A percentile compares a stretch with the other conserved stretches of the same genome.
Evolutionary conservation across 2,329 filamentous ascomycete species (phyloP).

Genomic region (Biscogniauxia sp.): DNA sequence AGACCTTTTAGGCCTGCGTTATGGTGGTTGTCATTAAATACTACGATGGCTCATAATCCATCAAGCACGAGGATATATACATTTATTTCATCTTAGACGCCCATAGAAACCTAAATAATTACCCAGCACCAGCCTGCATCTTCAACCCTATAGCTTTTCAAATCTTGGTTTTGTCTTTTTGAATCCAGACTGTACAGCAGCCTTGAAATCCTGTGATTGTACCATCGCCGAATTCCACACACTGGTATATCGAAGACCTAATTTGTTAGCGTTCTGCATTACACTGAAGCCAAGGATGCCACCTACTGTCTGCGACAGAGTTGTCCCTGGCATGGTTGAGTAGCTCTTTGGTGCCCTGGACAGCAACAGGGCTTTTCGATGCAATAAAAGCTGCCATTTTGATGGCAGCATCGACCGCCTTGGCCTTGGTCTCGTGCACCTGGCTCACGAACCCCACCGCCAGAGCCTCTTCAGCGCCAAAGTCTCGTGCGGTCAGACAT

Average conservation of each 20-base stretch:
- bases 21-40: neutral
- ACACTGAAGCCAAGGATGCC: neutral
- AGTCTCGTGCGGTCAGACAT: constrained; percentile 67
- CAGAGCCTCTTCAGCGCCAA: constrained; percentile 66
- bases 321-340: constrained; percentile 64
- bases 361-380: constrained; percentile 72
- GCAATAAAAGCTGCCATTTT: constrained; percentile 54
- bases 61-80: neutral
- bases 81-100: neutral
- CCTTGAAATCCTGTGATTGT: constrained; percentile 74
- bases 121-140: neutral
- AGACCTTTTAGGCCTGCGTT: too few species aligned
- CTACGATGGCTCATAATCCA: neutral
- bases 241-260: constrained; percentile 72
- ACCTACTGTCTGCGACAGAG: constrained; percentile 69
- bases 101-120: neutral
- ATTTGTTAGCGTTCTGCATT: constrained; percentile 17
- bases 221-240: constrained; percentile 85
- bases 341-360: constrained; percentile 33
- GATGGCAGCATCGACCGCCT: constrained; percentile 28
- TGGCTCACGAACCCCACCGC: constrained; percentile 68
- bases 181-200: constrained; percentile 72
- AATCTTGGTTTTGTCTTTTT: constrained; percentile 79
- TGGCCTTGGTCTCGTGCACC: constrained; percentile 50
- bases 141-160: constrained; percentile 66